Conservation (phyloP, 192 early-diverging fungal genomes). For the Umbelopsis sp. region DNA sequence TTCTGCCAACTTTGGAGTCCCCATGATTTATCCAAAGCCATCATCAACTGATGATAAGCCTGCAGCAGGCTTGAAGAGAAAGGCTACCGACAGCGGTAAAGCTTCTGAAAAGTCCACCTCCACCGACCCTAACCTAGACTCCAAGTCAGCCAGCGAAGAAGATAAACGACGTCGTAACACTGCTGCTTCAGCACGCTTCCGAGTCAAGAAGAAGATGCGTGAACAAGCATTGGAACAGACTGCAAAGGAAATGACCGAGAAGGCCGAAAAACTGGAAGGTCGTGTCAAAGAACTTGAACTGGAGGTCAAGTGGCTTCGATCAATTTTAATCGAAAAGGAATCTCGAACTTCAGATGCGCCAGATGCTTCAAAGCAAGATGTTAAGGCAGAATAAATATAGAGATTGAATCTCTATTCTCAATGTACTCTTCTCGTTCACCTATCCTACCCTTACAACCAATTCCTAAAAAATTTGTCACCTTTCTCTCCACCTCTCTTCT, state of each 20-base stretch:
- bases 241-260: conserved; percentile 73
- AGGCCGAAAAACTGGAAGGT: conserved; percentile 72
- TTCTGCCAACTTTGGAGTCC: not conserved
- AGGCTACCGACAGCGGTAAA: conserved; percentile 1
- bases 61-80: not conserved
- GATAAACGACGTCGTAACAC: conserved; percentile 96
- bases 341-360: conserved; percentile 26
- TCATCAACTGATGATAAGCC: not conserved
- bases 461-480: not conserved
- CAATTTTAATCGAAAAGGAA: conserved; percentile 80
- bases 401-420: not conserved
- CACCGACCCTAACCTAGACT: conserved; percentile 27
- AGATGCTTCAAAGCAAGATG: conserved; percentile 1
- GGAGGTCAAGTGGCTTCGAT: conserved; percentile 90
- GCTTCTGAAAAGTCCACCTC: not conserved
- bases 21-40: not conserved
- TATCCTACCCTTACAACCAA: not conserved
- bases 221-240: conserved; percentile 86
- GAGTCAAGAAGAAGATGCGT: conserved; percentile 91
- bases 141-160: conserved; percentile 56
- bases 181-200: conserved; percentile 91
- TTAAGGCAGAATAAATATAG: conserved; percentile 1
- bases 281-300: conserved; percentile 83
- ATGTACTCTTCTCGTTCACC: not conserved
- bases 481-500: not conserved